phyloP scores from a whole-genome alignment of 768 basidiomycete genomes.

The Phlegmacium glaucopus region DNA sequence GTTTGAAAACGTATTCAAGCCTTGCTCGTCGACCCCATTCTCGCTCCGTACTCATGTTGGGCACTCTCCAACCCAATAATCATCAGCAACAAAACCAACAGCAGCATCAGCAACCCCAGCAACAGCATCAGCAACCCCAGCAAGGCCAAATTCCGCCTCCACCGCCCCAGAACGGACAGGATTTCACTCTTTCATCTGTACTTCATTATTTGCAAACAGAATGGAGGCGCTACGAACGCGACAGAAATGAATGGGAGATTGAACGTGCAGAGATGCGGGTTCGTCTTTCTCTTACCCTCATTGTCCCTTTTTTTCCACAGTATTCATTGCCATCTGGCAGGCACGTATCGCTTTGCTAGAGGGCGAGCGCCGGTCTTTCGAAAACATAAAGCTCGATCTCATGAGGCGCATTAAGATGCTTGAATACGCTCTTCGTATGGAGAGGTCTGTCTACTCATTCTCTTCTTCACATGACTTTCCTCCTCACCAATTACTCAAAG shows the following conservation, averaged over 20 bases:
- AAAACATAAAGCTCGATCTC: constrained; percentile 94
- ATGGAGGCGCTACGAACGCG: constrained; percentile 96
- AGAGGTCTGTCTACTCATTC: constrained; percentile 62
- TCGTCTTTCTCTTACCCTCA: constrained; percentile 29
- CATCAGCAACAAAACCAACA: constrained; percentile 63
- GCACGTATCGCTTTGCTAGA: constrained; percentile 96
- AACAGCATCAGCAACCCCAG: constrained; percentile 47
- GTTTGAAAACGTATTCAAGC: constrained; percentile 13
- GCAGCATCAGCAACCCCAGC: constrained; percentile 54
- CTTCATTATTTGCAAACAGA: constrained; percentile 98
- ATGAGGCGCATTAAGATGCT: constrained; percentile 99
- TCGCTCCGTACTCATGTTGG: constrained; percentile 55
- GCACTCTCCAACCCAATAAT: constrained; percentile 55
- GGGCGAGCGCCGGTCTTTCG: constrained; percentile 94
- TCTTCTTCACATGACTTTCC: constrained; percentile 7
- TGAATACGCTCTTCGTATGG: constrained; percentile 94
- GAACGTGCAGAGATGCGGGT: constrained; percentile 99
- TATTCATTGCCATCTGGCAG: constrained; percentile 38
- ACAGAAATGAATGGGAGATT: constrained; percentile 99
- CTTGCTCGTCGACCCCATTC: constrained; percentile 9
- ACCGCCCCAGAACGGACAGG: constrained; percentile 83
- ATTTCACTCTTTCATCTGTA: constrained; percentile 90
- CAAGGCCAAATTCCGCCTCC: constrained; percentile 62
- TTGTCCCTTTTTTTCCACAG: constrained; percentile 5
- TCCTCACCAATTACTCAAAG: constrained; percentile 39